These are phyloP conservation scores for Orbilia blumenaviensis DNA, from an alignment of 2,329 filamentous ascomycete genomes.

Conservation along the genomic window DNA sequence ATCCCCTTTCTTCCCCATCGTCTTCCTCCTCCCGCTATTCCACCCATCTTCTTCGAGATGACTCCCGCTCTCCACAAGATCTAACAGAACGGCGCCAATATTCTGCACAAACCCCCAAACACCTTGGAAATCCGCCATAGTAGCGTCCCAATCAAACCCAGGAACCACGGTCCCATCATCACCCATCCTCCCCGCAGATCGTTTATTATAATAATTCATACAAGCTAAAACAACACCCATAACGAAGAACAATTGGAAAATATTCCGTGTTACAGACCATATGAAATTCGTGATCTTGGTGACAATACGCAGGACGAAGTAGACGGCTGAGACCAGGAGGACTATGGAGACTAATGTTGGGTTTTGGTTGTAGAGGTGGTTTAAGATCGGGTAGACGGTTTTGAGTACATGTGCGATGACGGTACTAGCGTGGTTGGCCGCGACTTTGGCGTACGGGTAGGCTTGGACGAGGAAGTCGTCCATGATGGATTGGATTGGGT, in stretches of 20 bases:
- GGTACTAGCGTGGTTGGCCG: neutral
- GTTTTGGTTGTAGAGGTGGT: constrained; percentile 46
- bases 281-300: constrained; percentile 28
- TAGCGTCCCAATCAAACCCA: constrained; percentile 50
- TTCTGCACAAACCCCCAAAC: constrained; percentile 39
- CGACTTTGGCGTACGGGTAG: constrained; percentile 26
- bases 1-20: constrained; percentile 28
- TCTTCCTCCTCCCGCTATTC: constrained; percentile 40
- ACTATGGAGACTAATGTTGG: constrained; percentile 36
- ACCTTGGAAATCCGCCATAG: constrained; percentile 28
- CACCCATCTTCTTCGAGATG: constrained; percentile 30
- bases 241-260: constrained; percentile 42
- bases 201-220: constrained; percentile 29
- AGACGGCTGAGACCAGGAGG: constrained; percentile 26
- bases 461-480: constrained; percentile 35
- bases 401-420: constrained; percentile 23
- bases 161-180: constrained; percentile 29
- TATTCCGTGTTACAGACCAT: constrained; percentile 34
- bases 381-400: constrained; percentile 41
- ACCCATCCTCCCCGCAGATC: neutral
- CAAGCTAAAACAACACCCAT: constrained; percentile 1
- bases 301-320: constrained; percentile 21
- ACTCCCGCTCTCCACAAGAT: constrained; percentile 43
- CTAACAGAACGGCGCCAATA: constrained; percentile 37
- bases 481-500: constrained; percentile 12